Conservation (phyloP, 352 stramenopile species). For the Phytophthora palmivora region DNA sequence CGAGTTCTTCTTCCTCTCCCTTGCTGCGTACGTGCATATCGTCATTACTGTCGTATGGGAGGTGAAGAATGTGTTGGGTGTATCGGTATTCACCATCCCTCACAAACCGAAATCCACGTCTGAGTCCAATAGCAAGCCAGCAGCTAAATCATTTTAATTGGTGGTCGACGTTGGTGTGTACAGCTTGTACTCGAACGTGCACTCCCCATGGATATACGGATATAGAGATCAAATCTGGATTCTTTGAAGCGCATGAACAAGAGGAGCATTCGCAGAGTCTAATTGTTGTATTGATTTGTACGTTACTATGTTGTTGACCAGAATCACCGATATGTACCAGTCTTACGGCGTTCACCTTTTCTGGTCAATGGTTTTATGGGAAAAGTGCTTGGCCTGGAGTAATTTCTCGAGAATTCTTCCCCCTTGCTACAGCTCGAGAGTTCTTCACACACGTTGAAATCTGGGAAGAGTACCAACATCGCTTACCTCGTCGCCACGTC, state of each 20-base stretch:
- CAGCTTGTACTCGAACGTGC: not conserved
- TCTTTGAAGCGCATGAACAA: constrained; percentile 8
- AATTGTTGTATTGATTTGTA: not conserved
- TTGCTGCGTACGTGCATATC: constrained; percentile 87
- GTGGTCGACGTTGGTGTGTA: not conserved
- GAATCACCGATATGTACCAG: too few species aligned
- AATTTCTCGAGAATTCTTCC: constrained; percentile 23
- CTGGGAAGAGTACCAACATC: constrained; percentile 28
- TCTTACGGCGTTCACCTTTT: too few species aligned
- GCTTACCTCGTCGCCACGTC: constrained; percentile 1
- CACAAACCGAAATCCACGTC: constrained; percentile 33
- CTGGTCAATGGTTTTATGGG: constrained; percentile 23
- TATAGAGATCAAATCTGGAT: constrained; percentile 18
- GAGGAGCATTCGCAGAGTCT: constrained; percentile 4
- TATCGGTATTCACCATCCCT: constrained; percentile 85
- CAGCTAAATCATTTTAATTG: constrained; percentile 37
- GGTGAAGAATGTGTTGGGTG: constrained; percentile 85
- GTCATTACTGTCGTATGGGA: constrained; percentile 89
- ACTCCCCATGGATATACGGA: not conserved
- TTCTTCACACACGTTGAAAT: constrained; percentile 13
- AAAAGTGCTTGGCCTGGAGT: constrained; percentile 25
- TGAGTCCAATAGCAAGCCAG: constrained; percentile 25
- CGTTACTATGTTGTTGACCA: not conserved
- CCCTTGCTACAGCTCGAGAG: constrained; percentile 2
- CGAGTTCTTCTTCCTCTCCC: constrained; percentile 90